A percentile compares a stretch with the other conserved stretches of the same genome.
Evolutionary conservation across 2,329 filamentous ascomycete species (phyloP).

Genomic region (Metarhizium guizhouense): DNA sequence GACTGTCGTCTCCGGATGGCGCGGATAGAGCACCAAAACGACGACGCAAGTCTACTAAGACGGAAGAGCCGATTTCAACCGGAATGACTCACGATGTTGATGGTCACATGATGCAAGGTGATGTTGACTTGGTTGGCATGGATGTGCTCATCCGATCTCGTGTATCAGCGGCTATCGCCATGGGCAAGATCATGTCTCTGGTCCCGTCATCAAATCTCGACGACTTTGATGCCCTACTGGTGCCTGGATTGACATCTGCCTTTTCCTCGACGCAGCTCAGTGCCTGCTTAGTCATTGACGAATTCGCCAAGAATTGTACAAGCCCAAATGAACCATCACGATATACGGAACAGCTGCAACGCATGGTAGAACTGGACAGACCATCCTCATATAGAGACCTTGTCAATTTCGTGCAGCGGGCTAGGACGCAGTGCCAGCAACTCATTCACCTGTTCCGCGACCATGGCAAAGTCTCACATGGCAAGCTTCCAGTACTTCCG

Average conservation of each 20-base stretch:
- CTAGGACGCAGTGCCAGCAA: slow-evolving; percentile 84
- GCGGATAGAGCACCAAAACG: slow-evolving; percentile 62
- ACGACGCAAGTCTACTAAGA: slow-evolving; percentile 76
- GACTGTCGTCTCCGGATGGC: slow-evolving; percentile 42
- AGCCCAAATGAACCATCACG: slow-evolving; percentile 32
- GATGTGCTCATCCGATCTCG: slow-evolving; percentile 85
- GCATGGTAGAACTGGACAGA: slow-evolving; percentile 72
- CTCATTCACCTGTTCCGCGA: slow-evolving; percentile 88
- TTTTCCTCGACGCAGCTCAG: slow-evolving; percentile 82
- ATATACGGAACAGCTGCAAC: slow-evolving; percentile 58
- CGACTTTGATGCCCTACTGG: slow-evolving; percentile 54
- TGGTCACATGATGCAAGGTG: slow-evolving; percentile 94
- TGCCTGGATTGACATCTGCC: slow-evolving; percentile 60
- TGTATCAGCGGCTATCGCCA: slow-evolving; percentile 75
- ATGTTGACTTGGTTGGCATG: slow-evolving; percentile 86
- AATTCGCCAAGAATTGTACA: slow-evolving; percentile 61
- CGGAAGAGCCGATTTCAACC: slow-evolving; percentile 55
- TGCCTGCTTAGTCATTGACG: slow-evolving; percentile 76
- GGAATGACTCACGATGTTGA: slow-evolving; percentile 89
- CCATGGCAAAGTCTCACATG: slow-evolving; percentile 69
- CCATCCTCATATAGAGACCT: slow-evolving; percentile 82
- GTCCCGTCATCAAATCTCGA: slow-evolving; percentile 58
- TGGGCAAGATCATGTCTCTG: slow-evolving; percentile 73
- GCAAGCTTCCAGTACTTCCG: slow-evolving; percentile 70
- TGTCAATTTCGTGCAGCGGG: slow-evolving; percentile 80